phyloP scores from a whole-genome alignment of 2,329 filamentous ascomycete species.

The Lasiodiplodia gonubiensis region DNA sequence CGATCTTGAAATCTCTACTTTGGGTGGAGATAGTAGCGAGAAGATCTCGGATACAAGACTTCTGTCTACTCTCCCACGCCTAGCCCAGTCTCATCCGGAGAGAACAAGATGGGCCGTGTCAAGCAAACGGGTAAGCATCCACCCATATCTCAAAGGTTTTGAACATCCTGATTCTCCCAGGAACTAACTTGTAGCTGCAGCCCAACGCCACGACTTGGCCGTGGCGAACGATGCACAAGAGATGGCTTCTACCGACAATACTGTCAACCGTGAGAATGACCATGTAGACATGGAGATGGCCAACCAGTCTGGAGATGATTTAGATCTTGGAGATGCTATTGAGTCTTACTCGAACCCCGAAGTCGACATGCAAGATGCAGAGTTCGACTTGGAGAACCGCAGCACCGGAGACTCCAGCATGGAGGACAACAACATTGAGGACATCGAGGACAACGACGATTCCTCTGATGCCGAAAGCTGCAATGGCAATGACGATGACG shows the following conservation, averaged over 20 bases:
- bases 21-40: not conserved
- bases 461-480: not conserved
- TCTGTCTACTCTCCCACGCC: not conserved
- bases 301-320: not conserved
- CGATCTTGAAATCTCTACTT: not conserved
- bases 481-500: not conserved
- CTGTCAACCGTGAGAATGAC: not conserved
- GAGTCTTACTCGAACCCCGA: not conserved
- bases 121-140: not conserved
- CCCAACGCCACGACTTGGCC: constrained; percentile 1
- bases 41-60: not conserved
- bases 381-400: not conserved
- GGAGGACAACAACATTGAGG: not conserved
- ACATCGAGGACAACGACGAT: not conserved
- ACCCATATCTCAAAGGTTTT: not conserved
- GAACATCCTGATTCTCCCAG: not conserved
- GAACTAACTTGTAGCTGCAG: not conserved
- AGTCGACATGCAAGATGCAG: not conserved
- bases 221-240: not conserved
- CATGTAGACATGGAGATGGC: not conserved
- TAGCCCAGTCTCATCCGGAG: not conserved
- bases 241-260: too few relatives aligned
- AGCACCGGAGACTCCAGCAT: not conserved
- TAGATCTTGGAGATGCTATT: not conserved
- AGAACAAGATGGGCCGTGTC: constrained; percentile 3